phyloP scores from a whole-genome alignment of 768 basidiomycete genomes.

The Dentipellis fragilis region DNA sequence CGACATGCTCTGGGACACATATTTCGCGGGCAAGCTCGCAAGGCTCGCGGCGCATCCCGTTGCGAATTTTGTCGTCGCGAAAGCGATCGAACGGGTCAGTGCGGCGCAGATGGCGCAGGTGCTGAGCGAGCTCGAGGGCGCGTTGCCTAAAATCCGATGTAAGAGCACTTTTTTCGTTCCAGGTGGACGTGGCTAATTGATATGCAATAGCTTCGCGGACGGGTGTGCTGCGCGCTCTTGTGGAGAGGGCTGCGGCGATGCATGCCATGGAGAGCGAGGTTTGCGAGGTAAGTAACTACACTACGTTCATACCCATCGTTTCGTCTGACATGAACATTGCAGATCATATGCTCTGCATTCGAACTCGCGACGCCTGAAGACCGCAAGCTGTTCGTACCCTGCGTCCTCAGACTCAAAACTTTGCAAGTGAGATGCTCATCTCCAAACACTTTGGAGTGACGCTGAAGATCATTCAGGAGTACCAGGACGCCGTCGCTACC shows the following conservation, averaged over 20 bases:
- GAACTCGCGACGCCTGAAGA: slow-evolving; percentile 7
- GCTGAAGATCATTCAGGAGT: slow-evolving; percentile 12
- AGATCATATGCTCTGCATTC: slow-evolving; percentile 13
- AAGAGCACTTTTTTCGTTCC: slow-evolving; percentile 22
- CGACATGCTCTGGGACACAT: slow-evolving; percentile 59
- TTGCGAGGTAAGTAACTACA: slow-evolving; percentile 6
- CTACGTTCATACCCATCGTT: neutral
- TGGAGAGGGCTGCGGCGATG: slow-evolving; percentile 48
- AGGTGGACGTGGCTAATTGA: neutral
- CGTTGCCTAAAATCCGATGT: slow-evolving; percentile 63
- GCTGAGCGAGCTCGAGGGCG: slow-evolving; percentile 47
- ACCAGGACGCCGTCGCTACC: slow-evolving; percentile 9
- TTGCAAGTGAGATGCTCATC: slow-evolving; percentile 1
- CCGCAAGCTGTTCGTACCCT: slow-evolving; percentile 7
- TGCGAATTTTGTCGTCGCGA: slow-evolving; percentile 88
- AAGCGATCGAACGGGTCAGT: slow-evolving; percentile 57
- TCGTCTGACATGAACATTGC: slow-evolving; percentile 10
- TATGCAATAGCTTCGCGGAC: slow-evolving; percentile 56
- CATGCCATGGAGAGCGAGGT: slow-evolving; percentile 7
- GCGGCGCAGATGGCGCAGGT: slow-evolving; percentile 42
- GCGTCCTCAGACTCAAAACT: slow-evolving; percentile 7
- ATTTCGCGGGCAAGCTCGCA: slow-evolving; percentile 65
- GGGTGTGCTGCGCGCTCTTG: slow-evolving; percentile 66
- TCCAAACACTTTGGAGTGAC: neutral
- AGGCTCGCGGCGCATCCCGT: slow-evolving; percentile 80